These are phyloP conservation scores for Phytophthora sp. DNA, from an alignment of 352 stramenopile species.

Conservation along the genomic window DNA sequence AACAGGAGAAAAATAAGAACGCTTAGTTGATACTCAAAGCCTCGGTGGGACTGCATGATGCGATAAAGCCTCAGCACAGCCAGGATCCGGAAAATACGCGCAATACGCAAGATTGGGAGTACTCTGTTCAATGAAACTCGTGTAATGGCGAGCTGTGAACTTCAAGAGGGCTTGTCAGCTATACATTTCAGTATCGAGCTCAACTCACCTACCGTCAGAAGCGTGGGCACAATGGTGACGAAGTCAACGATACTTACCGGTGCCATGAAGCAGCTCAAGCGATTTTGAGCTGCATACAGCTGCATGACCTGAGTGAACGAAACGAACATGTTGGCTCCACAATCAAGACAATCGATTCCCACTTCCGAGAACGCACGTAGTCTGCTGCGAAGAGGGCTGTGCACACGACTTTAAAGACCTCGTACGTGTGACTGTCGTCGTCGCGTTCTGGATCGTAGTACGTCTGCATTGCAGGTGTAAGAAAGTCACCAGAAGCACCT, in stretches of 20 bases:
- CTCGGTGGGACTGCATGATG: conserved; percentile 55
- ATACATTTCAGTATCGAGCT: background rate
- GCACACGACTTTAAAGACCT: conserved; percentile 40
- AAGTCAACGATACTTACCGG: conserved; percentile 65
- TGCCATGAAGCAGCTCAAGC: conserved; percentile 46
- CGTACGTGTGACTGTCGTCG: conserved; percentile 23
- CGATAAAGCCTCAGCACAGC: conserved; percentile 63
- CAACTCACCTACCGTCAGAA: conserved; percentile 40
- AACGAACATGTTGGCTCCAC: background rate
- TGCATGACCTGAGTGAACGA: conserved; percentile 35
- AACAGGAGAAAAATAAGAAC: conserved; percentile 67
- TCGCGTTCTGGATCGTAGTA: conserved; percentile 27
- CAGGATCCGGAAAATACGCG: conserved; percentile 65
- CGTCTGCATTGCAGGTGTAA: conserved; percentile 22
- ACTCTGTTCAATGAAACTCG: conserved; percentile 34
- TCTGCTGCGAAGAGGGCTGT: conserved; percentile 56
- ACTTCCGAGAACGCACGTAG: conserved; percentile 34
- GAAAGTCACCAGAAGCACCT: background rate
- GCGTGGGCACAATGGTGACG: conserved; percentile 55
- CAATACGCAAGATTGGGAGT: conserved; percentile 54
- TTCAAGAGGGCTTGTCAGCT: conserved; percentile 3
- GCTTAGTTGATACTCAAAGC: conserved; percentile 66
- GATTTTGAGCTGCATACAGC: conserved; percentile 46
- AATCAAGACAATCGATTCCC: background rate
- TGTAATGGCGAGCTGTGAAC: conserved; percentile 41